Percentiles rank a stretch among this genome's conserved stretches.
These are phyloP conservation scores for Nothomitra cinnamomea DNA, from an alignment of 2,329 filamentous ascomycete genomes.

Conservation along the genomic window DNA sequence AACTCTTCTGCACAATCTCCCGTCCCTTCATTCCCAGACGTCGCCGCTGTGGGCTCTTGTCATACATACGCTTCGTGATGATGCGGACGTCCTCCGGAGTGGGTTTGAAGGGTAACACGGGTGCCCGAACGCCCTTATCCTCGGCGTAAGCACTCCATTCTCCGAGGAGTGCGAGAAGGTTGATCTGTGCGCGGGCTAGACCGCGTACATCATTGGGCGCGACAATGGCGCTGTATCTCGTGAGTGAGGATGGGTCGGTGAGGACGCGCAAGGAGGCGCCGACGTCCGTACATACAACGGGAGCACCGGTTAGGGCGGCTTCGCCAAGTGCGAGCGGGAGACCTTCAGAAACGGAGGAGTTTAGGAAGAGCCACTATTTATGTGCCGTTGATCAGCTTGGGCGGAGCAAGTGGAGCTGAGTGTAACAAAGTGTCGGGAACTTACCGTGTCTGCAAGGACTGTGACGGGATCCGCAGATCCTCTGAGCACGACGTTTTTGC, in stretches of 20 bases:
- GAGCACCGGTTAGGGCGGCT: constrained; percentile 28
- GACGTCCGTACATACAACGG: constrained; percentile 26
- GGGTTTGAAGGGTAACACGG: no score
- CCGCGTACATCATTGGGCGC: constrained; percentile 45
- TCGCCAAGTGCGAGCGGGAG: constrained; percentile 28
- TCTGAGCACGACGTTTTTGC: constrained; percentile 31
- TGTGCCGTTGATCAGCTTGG: neutral
- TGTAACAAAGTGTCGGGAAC: no score
- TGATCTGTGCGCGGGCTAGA: constrained; percentile 43
- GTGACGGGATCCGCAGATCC: constrained; percentile 8
- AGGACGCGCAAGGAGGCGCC: constrained; percentile 25
- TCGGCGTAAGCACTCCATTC: constrained; percentile 43
- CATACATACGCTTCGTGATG: constrained; percentile 41
- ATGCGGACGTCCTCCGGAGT: constrained; percentile 32
- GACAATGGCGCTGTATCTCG: constrained; percentile 43
- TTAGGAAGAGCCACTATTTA: constrained; percentile 32
- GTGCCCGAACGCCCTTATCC: no score
- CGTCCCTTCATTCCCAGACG: constrained; percentile 41
- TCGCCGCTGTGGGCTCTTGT: constrained; percentile 37
- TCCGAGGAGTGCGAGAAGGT: constrained; percentile 42
- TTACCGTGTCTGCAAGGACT: constrained; percentile 26
- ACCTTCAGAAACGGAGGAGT: constrained; percentile 29
- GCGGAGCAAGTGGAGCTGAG: no score
- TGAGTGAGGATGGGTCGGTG: constrained; percentile 24
- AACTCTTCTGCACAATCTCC: constrained; percentile 40